Base-by-base conservation (phyloP, 768 basidiomycete species). In the Cyclocybe aegerita region DNA sequence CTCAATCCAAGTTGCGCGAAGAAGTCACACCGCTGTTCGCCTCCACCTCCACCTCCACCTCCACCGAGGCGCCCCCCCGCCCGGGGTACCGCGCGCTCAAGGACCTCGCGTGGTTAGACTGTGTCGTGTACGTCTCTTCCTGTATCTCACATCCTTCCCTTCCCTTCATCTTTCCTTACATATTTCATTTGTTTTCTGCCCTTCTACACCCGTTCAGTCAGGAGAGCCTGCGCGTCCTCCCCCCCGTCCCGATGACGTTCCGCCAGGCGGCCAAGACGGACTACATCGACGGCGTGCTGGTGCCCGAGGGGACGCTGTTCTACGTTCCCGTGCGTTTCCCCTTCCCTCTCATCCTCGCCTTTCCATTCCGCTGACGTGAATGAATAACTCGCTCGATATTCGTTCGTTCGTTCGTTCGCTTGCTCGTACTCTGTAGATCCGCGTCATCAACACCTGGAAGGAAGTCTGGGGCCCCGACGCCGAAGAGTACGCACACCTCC, bases 1-100 rank as follows among this genome's bases (percentile, higher is more conserved):
- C 71, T 43, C 84, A 85, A 60, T 66, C 63, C 5, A 71, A 69
- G 38, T 71, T 87, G 2, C 75, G 83, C 4, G 73, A 75, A 4
- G 83, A 87, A 62, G 64, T 81, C n/a, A 58, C 65, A 0, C 70
- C 75, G n/a, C n/a, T n/a, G n/a, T n/a, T n/a, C 0, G 51, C 80
- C 1, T 66, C 73, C 36, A 52, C 59, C 4, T 50, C 75, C 0
- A 50, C 80, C 1, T 66, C 73, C 36, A 52, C 59, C 4, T 50
- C 58, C 12, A 65, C 68, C 36, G 23, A 23, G 4, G 5, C 23
- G 2, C 23, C 23, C 10, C 54, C 66, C 10, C 62, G 64, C 12
- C 72, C 72, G 2, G 73, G 69, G 39, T 74, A 75, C 45, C 66
- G 70, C 11, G 67, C 64, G 11, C 55, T 76, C n/a, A 72, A 71